Percentiles rank a stretch among this genome's conserved stretches.
Evolutionary conservation across 2,329 filamentous ascomycete genomes (phyloP).

Genomic region (Paramyrothecium roridum): DNA sequence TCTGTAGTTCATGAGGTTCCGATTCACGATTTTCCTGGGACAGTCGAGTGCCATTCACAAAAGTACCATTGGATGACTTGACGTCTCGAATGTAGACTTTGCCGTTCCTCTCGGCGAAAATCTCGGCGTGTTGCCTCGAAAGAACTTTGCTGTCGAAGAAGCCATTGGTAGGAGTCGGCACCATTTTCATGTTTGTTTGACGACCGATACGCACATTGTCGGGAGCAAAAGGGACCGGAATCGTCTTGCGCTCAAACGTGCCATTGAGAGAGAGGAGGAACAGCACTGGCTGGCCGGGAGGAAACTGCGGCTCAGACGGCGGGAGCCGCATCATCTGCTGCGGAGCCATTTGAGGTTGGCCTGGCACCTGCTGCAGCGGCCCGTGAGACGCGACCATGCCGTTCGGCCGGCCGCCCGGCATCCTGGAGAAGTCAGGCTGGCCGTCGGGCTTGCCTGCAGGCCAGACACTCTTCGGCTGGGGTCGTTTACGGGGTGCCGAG

Average conservation of each 20-base stretch:
- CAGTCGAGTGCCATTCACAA: slow-evolving; percentile 87
- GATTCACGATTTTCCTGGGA: slow-evolving; percentile 96
- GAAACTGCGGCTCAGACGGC: slow-evolving; percentile 47
- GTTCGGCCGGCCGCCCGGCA: slow-evolving; percentile 39
- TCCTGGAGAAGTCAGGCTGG: slow-evolving; percentile 44
- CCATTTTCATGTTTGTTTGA: slow-evolving; percentile 95
- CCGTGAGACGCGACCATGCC: slow-evolving; percentile 32
- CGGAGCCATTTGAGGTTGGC: slow-evolving; percentile 35
- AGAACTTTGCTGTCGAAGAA: slow-evolving; percentile 98
- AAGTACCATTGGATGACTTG: slow-evolving; percentile 98
- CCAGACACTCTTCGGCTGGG: slow-evolving; percentile 50
- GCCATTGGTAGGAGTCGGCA: slow-evolving; percentile 86
- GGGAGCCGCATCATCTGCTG: slow-evolving; percentile 61
- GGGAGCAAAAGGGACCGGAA: slow-evolving; percentile 88
- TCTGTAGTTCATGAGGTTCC: slow-evolving; percentile 88
- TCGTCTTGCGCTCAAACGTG: slow-evolving; percentile 96
- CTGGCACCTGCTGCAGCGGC: slow-evolving; percentile 24
- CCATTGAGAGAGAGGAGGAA: slow-evolving; percentile 89
- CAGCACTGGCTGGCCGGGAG: slow-evolving; percentile 71
- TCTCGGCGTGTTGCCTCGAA: slow-evolving; percentile 91
- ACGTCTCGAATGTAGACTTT: slow-evolving; percentile 97
- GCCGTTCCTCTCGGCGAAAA: slow-evolving; percentile 81
- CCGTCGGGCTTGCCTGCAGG: slow-evolving; percentile 43
- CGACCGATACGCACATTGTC: slow-evolving; percentile 92
- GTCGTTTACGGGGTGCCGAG: slow-evolving; percentile 47